Evolutionary conservation across 208 protist species (phyloP).

Genomic region (Crithidia fasciculata): DNA sequence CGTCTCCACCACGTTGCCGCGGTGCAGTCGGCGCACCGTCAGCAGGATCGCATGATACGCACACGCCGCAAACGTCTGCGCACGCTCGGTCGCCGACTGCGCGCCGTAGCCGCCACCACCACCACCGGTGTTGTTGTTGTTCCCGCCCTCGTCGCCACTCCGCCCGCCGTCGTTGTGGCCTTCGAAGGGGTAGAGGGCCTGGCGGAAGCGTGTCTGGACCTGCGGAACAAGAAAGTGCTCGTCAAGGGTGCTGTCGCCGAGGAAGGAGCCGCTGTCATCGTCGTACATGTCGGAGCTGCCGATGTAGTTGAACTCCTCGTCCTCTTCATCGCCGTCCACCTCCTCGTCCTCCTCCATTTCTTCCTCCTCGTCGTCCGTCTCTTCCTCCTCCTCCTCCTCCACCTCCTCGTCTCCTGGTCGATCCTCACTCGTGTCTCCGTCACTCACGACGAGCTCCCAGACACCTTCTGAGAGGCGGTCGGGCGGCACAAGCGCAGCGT

Average conservation of each 20-base stretch:
- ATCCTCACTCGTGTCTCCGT: not conserved
- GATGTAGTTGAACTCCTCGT: conserved; percentile 13
- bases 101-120: not conserved
- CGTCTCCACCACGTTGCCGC: conserved; percentile 23
- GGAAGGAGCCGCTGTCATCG: conserved; percentile 11
- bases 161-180: conserved; percentile 4
- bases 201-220: not conserved
- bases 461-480: not conserved
- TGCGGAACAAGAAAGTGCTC: conserved; percentile 8
- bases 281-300: not conserved
- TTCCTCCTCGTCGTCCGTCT: conserved; percentile 12
- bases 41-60: conserved; percentile 35
- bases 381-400: conserved; percentile 19
- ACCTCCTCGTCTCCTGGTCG: not conserved
- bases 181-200: too few relatives aligned
- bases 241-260: conserved; percentile 6
- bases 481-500: not conserved
- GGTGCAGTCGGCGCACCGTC: conserved; percentile 24
- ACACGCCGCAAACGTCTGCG: conserved; percentile 38
- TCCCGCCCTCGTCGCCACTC: not conserved
- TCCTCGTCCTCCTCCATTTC: conserved; percentile 18
- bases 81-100: conserved; percentile 15
- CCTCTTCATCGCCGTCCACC: conserved; percentile 12
- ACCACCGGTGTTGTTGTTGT: not conserved
- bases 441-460: not conserved